Base-by-base conservation (phyloP, 805 yeast species). In the Ogataea trehalophila region DNA sequence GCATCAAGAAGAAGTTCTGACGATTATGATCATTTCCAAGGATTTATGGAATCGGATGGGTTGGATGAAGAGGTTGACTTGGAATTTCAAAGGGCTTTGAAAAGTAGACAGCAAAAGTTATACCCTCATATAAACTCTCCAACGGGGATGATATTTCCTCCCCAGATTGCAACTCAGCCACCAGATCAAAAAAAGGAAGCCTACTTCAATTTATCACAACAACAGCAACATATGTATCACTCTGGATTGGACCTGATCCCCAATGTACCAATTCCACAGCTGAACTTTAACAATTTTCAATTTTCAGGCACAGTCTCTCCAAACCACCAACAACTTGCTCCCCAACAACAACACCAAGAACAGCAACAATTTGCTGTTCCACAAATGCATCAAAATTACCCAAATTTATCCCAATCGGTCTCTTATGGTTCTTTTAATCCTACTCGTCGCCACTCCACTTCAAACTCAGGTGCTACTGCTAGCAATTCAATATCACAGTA, bases 31-130 rank as follows among this genome's bases (percentile, higher is more conserved):
- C 42, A 44, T n/a, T 46, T 47, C 38, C 55, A 53, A 39, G 61
- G 61, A 0, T 59, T 57, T 34, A 37, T 51, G n/a, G 60, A 60
- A 26, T 31, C 56, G n/a, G 58, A 59, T 47, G 59, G 62, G 14
- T 39, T 58, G 37, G 56, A 56, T 39, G 26, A 51, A 2, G 47
- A 44, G 13, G 45, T 50, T 6, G 48, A 50, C 18, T 49, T 42
- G 41, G 58, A 57, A 48, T 51, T 61, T 39, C 47, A 46, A 16
- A 49, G 54, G 17, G 53, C 50, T 22, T 48, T 48, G 31, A 53
- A 51, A 16, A 44, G 46, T 16, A 56, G 45, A 42, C 55, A 48
- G 33, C 50, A 48, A 29, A 47, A 44, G 17, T 9, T 29, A 9
- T 33, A 43, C 20, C n/a, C 20, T 13, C 18, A 17, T 17, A 48